A percentile compares a stretch with the other conserved stretches of the same genome.
Evolutionary conservation across 176 grass and related monocot genomes (phyloP).

Genomic region (Oryza brachyantha): DNA sequence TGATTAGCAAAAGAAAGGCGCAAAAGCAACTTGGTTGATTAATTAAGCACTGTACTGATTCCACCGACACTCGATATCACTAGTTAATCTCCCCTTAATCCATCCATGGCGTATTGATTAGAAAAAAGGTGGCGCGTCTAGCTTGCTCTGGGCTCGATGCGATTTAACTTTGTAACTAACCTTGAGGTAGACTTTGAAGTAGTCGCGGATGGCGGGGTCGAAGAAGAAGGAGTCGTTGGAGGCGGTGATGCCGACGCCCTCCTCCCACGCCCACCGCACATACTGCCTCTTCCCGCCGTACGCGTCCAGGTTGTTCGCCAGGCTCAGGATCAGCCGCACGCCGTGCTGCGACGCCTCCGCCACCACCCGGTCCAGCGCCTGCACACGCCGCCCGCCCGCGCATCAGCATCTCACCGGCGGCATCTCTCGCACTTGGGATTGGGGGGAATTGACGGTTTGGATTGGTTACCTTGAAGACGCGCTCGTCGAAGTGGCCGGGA

Average conservation of each 20-base stretch:
- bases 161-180: slow-evolving; percentile 4
- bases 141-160: neutral
- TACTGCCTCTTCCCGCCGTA: slow-evolving; percentile 97
- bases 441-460: neutral
- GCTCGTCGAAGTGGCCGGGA: slow-evolving; percentile 78
- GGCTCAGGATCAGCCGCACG: slow-evolving; percentile 69
- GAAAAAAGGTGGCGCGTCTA: neutral
- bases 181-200: slow-evolving; percentile 98
- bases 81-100: neutral
- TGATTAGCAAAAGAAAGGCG: neutral
- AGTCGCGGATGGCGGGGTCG: slow-evolving; percentile 77
- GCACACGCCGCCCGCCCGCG: neutral
- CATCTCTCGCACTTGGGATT: neutral
- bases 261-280: slow-evolving; percentile 95
- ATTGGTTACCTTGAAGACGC: slow-evolving; percentile 66
- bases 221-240: slow-evolving; percentile 98
- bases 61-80: slow-evolving; percentile 34
- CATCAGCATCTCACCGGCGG: neutral
- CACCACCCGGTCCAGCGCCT: slow-evolving; percentile 82
- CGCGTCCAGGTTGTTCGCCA: slow-evolving; percentile 84
- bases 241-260: slow-evolving; percentile 73
- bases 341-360: slow-evolving; percentile 68
- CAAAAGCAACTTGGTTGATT: neutral
- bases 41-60: neutral
- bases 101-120: neutral